Evolutionary conservation across 2,329 filamentous ascomycete genomes (phyloP).

Genomic region (Rutstroemia sp.): DNA sequence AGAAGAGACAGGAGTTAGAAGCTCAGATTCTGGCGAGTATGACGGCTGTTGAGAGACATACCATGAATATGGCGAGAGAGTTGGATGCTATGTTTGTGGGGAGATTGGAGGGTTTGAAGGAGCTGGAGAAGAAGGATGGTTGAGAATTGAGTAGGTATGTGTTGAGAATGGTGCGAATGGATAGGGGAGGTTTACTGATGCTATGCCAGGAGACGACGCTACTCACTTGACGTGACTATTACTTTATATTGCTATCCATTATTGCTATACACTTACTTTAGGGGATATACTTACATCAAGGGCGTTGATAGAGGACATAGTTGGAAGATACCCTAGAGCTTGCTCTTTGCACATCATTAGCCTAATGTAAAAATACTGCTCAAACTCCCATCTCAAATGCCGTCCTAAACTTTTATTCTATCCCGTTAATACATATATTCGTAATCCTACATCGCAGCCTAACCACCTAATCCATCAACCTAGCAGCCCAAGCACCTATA

Average conservation of each 20-base stretch:
- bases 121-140: background rate
- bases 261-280: conserved; percentile 11
- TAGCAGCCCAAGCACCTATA: background rate
- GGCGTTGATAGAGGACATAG: conserved; percentile 8
- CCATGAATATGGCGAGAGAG: conserved; percentile 21
- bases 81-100: conserved; percentile 21
- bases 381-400: too few relatives aligned
- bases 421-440: background rate
- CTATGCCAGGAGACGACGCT: background rate
- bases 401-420: background rate
- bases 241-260: conserved; percentile 12
- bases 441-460: background rate
- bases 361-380: background rate
- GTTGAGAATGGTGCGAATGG: background rate
- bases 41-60: conserved; percentile 19
- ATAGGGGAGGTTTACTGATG: background rate
- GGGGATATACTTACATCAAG: conserved; percentile 15
- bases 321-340: conserved; percentile 19
- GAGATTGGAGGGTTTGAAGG: conserved; percentile 21
- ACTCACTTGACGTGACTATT: background rate
- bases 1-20: conserved; percentile 23
- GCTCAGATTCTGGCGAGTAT: conserved; percentile 23
- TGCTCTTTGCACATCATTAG: conserved; percentile 6
- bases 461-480: background rate
- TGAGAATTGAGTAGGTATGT: background rate